phyloP scores from a whole-genome alignment of 2,329 filamentous ascomycete genomes.

The Decorospora gaudefroyi region DNA sequence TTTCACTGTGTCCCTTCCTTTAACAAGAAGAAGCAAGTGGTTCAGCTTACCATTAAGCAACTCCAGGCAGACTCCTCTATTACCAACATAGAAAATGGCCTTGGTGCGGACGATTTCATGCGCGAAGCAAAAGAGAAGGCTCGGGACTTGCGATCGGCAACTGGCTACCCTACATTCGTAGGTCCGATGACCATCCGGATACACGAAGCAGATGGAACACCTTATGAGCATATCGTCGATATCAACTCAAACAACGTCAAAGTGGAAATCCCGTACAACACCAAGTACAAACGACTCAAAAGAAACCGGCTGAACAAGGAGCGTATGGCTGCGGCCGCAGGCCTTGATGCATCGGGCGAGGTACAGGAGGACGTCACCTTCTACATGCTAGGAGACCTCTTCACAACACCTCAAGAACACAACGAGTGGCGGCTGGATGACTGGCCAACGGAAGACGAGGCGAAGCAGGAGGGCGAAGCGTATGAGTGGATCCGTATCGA shows the following conservation, averaged over 20 bases:
- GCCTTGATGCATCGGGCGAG: slow-evolving; percentile 65
- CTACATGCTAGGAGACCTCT: slow-evolving; percentile 89
- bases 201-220: slow-evolving; percentile 96
- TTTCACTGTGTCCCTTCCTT: slow-evolving; percentile 88
- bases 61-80: slow-evolving; percentile 40
- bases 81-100: slow-evolving; percentile 36
- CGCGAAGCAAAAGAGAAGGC: slow-evolving; percentile 81
- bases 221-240: slow-evolving; percentile 96
- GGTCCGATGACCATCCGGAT: slow-evolving; percentile 98
- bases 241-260: slow-evolving; percentile 85
- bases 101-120: slow-evolving; percentile 78
- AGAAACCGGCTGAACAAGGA: slow-evolving; percentile 82
- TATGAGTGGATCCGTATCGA: slow-evolving; percentile 99
- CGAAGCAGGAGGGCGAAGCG: slow-evolving; percentile 90
- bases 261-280: slow-evolving; percentile 97
- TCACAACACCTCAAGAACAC: slow-evolving; percentile 80
- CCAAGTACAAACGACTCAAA: slow-evolving; percentile 97
- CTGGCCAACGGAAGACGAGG: slow-evolving; percentile 87
- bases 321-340: slow-evolving; percentile 66
- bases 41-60: slow-evolving; percentile 88
- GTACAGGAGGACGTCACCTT: slow-evolving; percentile 77
- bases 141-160: slow-evolving; percentile 68
- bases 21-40: slow-evolving; percentile 95
- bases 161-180: slow-evolving; percentile 80
- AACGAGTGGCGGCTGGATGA: slow-evolving; percentile 83